These are phyloP conservation scores for Saturnispora sanitii DNA, from an alignment of 805 yeast species.

Conservation along the genomic window DNA sequence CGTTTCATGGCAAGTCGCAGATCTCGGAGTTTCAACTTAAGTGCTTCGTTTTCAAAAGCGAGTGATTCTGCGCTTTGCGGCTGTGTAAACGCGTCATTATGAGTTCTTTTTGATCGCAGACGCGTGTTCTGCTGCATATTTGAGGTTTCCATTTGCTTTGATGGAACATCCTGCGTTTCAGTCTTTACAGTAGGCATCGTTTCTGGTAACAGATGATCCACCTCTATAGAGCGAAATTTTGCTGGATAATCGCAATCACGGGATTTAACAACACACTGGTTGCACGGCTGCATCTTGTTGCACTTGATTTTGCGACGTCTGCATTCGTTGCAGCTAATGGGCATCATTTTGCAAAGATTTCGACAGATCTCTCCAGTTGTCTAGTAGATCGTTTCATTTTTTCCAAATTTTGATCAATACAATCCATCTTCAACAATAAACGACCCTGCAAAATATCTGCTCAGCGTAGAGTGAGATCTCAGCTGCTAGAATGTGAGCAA, in stretches of 20 bases:
- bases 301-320: slow-evolving; percentile 29
- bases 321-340: slow-evolving; percentile 28
- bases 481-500: too few relatives aligned
- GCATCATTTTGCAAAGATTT: slow-evolving; percentile 18
- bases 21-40: slow-evolving; percentile 22
- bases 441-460: too few relatives aligned
- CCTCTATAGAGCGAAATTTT: slow-evolving; percentile 35
- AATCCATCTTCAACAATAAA: too few relatives aligned
- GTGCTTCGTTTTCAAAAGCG: slow-evolving; percentile 25
- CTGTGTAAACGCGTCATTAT: too few relatives aligned
- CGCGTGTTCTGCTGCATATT: too few relatives aligned
- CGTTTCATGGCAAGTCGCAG: slow-evolving; percentile 19
- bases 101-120: neutral
- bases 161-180: neutral
- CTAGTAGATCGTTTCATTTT: too few relatives aligned
- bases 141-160: too few relatives aligned
- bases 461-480: too few relatives aligned
- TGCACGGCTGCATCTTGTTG: slow-evolving; percentile 33
- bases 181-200: neutral
- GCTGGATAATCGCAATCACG: slow-evolving; percentile 37
- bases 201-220: slow-evolving; percentile 19
- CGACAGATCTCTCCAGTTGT: too few relatives aligned
- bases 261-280: slow-evolving; percentile 32
- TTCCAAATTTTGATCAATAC: too few relatives aligned
- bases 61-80: too few relatives aligned